A percentile compares a stretch with the other conserved stretches of the same genome.
Conservation (phyloP, 1,139 yeast species). For the Hemisphaericaspora lyxosophila region DNA sequence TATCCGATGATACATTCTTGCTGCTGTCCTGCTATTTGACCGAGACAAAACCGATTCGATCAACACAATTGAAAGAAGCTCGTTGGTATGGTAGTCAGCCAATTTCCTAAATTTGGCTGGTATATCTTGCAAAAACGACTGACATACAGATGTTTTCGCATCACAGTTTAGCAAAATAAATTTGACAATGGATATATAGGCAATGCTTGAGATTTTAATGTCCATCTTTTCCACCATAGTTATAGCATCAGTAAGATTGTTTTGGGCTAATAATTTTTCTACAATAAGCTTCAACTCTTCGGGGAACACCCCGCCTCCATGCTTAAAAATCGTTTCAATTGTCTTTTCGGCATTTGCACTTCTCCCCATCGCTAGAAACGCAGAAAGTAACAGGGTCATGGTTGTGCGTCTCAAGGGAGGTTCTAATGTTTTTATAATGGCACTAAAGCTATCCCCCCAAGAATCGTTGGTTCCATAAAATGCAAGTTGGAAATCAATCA, state of each 20-base stretch:
- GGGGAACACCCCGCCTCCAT: conserved; percentile 22
- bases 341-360: conserved; percentile 31
- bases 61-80: background rate
- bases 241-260: conserved; percentile 24
- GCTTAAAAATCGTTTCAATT: conserved; percentile 30
- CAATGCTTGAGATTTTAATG: conserved; percentile 24
- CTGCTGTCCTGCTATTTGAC: conserved; percentile 1
- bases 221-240: conserved; percentile 22
- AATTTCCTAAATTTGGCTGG: too few relatives aligned
- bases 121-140: too few relatives aligned
- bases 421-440: conserved; percentile 20
- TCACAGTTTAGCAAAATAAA: conserved; percentile 15
- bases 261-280: conserved; percentile 25
- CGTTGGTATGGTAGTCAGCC: conserved; percentile 3
- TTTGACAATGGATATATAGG: conserved; percentile 24
- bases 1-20: conserved; percentile 12
- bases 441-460: conserved; percentile 16
- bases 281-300: conserved; percentile 31
- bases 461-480: conserved; percentile 16
- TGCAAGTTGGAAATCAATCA: conserved; percentile 16
- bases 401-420: conserved; percentile 35
- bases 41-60: background rate
- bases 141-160: too few relatives aligned
- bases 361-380: conserved; percentile 28
- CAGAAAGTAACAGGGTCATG: conserved; percentile 34